These are phyloP conservation scores for Cucumis cinereus DNA, from an alignment of 306 rosid species.

Conservation along the genomic window DNA sequence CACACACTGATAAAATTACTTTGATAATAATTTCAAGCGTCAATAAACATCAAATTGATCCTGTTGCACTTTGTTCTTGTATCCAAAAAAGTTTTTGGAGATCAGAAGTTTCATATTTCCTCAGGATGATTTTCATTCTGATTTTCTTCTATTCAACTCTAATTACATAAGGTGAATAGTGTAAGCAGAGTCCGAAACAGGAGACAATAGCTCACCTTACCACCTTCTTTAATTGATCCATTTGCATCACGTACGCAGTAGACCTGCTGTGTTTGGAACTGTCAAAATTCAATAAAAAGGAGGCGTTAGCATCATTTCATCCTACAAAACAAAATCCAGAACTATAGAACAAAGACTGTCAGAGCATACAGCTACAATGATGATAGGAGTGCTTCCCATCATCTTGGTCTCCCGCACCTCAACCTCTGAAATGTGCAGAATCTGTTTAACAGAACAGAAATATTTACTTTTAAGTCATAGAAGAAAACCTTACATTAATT, in stretches of 20 bases:
- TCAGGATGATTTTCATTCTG: not conserved
- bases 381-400: slow-evolving; percentile 63
- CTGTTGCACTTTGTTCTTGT: not conserved
- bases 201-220: slow-evolving; percentile 44
- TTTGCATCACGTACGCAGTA: slow-evolving; percentile 63
- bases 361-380: slow-evolving; percentile 46
- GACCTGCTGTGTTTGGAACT: slow-evolving; percentile 93
- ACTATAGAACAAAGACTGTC: not conserved
- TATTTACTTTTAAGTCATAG: not conserved
- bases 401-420: slow-evolving; percentile 76
- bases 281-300: slow-evolving; percentile 17
- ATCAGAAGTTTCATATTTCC: not conserved
- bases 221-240: slow-evolving; percentile 76
- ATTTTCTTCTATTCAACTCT: not conserved
- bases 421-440: slow-evolving; percentile 71
- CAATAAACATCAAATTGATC: not conserved
- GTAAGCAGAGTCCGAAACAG: not conserved
- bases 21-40: not conserved
- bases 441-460: slow-evolving; percentile 31
- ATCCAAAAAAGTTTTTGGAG: not conserved
- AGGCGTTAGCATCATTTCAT: slow-evolving; percentile 6
- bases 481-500: not conserved
- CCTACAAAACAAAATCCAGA: slow-evolving; percentile 2
- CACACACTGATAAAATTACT: not conserved
- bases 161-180: not conserved